Percentiles rank a stretch among this genome's conserved stretches.
phyloP scores from a whole-genome alignment of 1,139 yeast species.

The Saccharomycopsis crataegensis region DNA sequence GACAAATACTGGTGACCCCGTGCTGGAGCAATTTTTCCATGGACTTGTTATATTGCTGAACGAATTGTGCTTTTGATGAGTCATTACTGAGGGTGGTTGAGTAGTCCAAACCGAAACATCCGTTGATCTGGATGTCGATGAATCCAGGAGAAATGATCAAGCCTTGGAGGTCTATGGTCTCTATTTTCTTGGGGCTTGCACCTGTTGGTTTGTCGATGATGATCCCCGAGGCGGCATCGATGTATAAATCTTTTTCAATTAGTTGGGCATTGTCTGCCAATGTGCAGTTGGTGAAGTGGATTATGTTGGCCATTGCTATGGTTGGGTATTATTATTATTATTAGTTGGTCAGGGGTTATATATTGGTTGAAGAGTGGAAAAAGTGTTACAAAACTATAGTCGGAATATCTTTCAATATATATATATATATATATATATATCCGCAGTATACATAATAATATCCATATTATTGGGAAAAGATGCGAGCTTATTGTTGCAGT shows the following conservation, averaged over 20 bases:
- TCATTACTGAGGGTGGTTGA: constrained; percentile 34
- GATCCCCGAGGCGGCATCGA: constrained; percentile 38
- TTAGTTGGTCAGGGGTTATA: too few species aligned
- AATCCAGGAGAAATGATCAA: constrained; percentile 51
- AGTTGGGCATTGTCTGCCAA: constrained; percentile 46
- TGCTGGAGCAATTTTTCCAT: constrained; percentile 44
- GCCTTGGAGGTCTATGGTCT: constrained; percentile 41
- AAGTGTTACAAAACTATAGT: too few species aligned
- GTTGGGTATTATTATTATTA: too few species aligned
- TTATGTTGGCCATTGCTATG: constrained; percentile 13
- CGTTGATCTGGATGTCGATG: constrained; percentile 56
- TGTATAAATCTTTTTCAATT: constrained; percentile 37
- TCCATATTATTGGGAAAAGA: too few species aligned
- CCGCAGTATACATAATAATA: too few species aligned
- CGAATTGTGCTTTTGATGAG: constrained; percentile 28
- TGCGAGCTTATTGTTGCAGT: too few species aligned
- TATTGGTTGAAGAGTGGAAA: too few species aligned
- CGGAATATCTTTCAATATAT: too few species aligned
- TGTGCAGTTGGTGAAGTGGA: constrained; percentile 42
- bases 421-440: too few species aligned
- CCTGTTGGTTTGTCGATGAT: constrained; percentile 32
- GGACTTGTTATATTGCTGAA: constrained; percentile 37
- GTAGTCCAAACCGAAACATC: constrained; percentile 53
- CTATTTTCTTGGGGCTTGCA: constrained; percentile 21
- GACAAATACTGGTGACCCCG: constrained; percentile 56